phyloP scores from a whole-genome alignment of 2,329 filamentous ascomycete species.

The Epichloe uncinata region DNA sequence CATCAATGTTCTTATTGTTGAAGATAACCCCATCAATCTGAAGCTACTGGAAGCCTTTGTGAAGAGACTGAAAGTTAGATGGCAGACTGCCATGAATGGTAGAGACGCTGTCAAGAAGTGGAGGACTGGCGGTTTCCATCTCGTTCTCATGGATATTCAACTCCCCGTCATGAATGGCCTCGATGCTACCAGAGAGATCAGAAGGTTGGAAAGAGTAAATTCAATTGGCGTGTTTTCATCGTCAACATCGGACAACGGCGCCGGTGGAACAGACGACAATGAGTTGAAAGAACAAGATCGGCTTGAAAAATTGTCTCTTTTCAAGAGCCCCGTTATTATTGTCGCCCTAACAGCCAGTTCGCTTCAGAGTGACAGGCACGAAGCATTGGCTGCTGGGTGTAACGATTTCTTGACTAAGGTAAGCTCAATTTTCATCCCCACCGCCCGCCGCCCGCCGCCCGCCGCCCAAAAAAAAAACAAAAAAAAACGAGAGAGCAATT shows the following conservation, averaged over 20 bases:
- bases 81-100: conserved; percentile 95
- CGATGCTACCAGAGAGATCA: conserved; percentile 89
- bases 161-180: conserved; percentile 92
- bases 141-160: conserved; percentile 98
- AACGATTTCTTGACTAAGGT: conserved; percentile 99
- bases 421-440: conserved; percentile 14
- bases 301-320: conserved; percentile 54
- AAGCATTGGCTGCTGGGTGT: conserved; percentile 86
- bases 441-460: too few relatives aligned
- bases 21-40: conserved; percentile 97
- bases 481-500: neutral
- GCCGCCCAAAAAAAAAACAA: too few relatives aligned
- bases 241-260: conserved; percentile 46
- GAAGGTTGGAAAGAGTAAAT: conserved; percentile 78
- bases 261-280: conserved; percentile 24
- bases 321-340: conserved; percentile 96
- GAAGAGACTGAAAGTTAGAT: conserved; percentile 87
- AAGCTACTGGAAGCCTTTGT: conserved; percentile 90
- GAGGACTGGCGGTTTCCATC: conserved; percentile 81
- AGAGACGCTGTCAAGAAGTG: conserved; percentile 88
- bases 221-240: conserved; percentile 82
- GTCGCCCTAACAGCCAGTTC: conserved; percentile 91
- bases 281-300: conserved; percentile 52
- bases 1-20: conserved; percentile 94
- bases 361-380: conserved; percentile 87